phyloP scores from a whole-genome alignment of 169 alveolate genomes.

The Plasmodium falciparum region DNA sequence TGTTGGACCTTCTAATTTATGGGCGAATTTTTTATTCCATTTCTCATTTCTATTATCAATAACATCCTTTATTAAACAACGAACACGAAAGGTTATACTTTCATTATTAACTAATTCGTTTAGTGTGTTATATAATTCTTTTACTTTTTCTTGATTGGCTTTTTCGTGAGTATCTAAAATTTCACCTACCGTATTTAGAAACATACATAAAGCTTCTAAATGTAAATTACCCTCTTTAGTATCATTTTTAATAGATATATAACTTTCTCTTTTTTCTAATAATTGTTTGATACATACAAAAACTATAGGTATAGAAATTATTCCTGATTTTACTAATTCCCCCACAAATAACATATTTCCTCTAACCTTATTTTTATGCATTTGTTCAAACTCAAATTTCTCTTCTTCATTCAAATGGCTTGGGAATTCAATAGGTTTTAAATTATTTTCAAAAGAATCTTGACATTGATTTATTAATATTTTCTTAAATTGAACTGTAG shows the following conservation, averaged over 20 bases:
- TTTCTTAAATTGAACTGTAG: slow-evolving; percentile 77
- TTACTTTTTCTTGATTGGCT: slow-evolving; percentile 82
- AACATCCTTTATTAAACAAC: slow-evolving; percentile 89
- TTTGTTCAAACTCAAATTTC: slow-evolving; percentile 88
- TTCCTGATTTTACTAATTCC: slow-evolving; percentile 86
- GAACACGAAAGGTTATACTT: slow-evolving; percentile 86
- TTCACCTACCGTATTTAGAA: slow-evolving; percentile 89
- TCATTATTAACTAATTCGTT: slow-evolving; percentile 85
- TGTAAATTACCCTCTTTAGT: slow-evolving; percentile 87
- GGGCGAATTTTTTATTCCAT: slow-evolving; percentile 86
- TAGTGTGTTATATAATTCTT: slow-evolving; percentile 83
- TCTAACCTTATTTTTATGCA: slow-evolving; percentile 89
- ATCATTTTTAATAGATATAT: slow-evolving; percentile 79
- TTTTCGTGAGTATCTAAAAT: slow-evolving; percentile 84
- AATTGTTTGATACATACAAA: slow-evolving; percentile 89
- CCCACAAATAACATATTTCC: slow-evolving; percentile 92
- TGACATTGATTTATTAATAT: slow-evolving; percentile 88
- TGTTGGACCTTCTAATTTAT: slow-evolving; percentile 75
- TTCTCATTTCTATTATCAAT: slow-evolving; percentile 88
- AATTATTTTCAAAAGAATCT: slow-evolving; percentile 87
- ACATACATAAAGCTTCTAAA: slow-evolving; percentile 89
- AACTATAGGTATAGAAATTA: slow-evolving; percentile 87
- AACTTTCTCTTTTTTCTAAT: slow-evolving; percentile 83
- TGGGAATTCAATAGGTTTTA: slow-evolving; percentile 88
- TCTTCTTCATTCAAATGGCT: slow-evolving; percentile 88